phyloP scores from a whole-genome alignment of 2,329 filamentous ascomycete species.

The Madurella fahalii region DNA sequence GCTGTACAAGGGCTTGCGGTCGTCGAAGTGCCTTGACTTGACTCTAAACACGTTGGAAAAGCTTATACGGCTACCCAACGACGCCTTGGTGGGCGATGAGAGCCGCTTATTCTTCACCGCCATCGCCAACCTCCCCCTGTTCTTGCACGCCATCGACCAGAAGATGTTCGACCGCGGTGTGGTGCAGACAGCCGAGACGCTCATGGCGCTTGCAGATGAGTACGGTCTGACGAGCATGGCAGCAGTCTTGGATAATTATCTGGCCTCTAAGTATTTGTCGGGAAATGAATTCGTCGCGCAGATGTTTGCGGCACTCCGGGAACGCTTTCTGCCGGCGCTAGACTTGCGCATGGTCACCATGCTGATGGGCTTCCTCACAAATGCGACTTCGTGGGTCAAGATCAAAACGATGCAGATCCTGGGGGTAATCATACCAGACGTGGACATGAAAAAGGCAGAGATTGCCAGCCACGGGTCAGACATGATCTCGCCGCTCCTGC shows the following conservation, averaged over 20 bases:
- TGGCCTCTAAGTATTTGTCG: slow-evolving; percentile 60
- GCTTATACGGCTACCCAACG: slow-evolving; percentile 73
- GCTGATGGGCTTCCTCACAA: slow-evolving; percentile 85
- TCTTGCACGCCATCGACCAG: slow-evolving; percentile 74
- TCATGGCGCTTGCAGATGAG: slow-evolving; percentile 68
- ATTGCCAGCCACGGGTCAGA: slow-evolving; percentile 90
- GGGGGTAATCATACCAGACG: slow-evolving; percentile 76
- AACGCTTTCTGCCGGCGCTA: slow-evolving; percentile 73
- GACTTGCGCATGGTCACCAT: slow-evolving; percentile 87
- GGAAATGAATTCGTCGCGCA: slow-evolving; percentile 73
- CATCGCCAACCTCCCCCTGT: slow-evolving; percentile 87
- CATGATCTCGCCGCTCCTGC: slow-evolving; percentile 85
- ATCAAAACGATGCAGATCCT: slow-evolving; percentile 89
- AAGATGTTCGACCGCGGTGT: slow-evolving; percentile 52
- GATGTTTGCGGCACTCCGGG: slow-evolving; percentile 68
- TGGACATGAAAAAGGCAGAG: slow-evolving; percentile 89
- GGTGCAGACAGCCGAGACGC: slow-evolving; percentile 60
- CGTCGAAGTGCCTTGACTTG: slow-evolving; percentile 73
- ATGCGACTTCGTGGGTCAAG: slow-evolving; percentile 84
- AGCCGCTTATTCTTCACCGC: slow-evolving; percentile 78
- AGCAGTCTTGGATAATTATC: slow-evolving; percentile 65
- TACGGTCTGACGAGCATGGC: slow-evolving; percentile 67
- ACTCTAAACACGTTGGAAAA: slow-evolving; percentile 75
- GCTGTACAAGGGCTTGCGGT: slow-evolving; percentile 88
- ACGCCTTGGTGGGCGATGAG: slow-evolving; percentile 75